phyloP scores from a whole-genome alignment of 306 rosid species.

The Luffa aegyptiaca region DNA sequence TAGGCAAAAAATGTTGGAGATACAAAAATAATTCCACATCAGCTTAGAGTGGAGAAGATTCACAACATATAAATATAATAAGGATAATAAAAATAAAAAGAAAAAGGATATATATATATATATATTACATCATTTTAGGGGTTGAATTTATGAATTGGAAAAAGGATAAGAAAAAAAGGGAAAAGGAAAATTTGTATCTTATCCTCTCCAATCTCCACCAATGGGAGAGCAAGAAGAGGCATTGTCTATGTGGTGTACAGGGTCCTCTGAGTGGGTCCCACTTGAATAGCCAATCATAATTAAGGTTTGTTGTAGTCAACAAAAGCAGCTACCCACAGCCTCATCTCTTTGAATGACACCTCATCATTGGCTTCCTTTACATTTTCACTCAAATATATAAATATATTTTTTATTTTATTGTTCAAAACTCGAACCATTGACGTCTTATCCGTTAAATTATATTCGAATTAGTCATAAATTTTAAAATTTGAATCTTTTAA shows the following conservation, averaged over 20 bases:
- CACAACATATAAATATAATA: too few relatives aligned
- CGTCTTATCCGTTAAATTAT: too few relatives aligned
- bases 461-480: too few relatives aligned
- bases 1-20: too few relatives aligned
- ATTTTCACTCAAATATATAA: not conserved
- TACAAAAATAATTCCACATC: too few relatives aligned
- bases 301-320: not conserved
- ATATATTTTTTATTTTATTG: too few relatives aligned
- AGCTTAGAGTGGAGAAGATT: too few relatives aligned
- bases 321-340: constrained; percentile 3
- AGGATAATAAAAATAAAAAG: too few relatives aligned
- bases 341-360: constrained; percentile 6
- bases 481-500: too few relatives aligned
- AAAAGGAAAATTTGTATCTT: not conserved
- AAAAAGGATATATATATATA: too few relatives aligned
- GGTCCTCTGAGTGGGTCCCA: not conserved
- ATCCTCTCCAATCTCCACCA: not conserved
- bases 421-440: too few relatives aligned
- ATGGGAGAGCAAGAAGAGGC: not conserved
- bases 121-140: not conserved
- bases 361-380: not conserved
- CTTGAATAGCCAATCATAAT: not conserved
- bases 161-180: not conserved
- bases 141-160: not conserved
- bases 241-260: not conserved